Evolutionary conservation across 129 eudicot species (phyloP).

Genomic region (Escallonia herrerae): DNA sequence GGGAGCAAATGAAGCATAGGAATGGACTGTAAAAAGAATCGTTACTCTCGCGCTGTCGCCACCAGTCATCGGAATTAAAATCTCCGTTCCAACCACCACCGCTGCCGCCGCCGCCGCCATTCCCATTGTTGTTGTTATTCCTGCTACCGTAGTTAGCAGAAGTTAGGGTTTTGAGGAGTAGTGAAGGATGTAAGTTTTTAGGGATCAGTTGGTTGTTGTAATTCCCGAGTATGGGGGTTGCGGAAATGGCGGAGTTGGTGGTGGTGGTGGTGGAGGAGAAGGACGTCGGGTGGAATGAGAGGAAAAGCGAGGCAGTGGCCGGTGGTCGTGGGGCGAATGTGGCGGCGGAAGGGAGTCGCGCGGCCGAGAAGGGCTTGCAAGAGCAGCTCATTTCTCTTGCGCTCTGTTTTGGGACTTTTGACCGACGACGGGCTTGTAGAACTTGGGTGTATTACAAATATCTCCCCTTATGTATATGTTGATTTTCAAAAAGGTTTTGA

Average conservation of each 20-base stretch:
- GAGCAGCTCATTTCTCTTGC: slow-evolving; percentile 23
- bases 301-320: slow-evolving; percentile 11
- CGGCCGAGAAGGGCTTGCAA: slow-evolving; percentile 28
- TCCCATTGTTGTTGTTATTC: neutral
- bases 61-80: slow-evolving; percentile 28
- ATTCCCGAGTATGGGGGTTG: neutral
- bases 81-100: slow-evolving; percentile 20
- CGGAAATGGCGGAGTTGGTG: slow-evolving; percentile 4
- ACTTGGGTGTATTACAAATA: too few species aligned
- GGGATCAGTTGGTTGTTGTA: neutral
- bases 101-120: slow-evolving; percentile 14
- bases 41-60: slow-evolving; percentile 13
- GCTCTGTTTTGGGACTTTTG: neutral
- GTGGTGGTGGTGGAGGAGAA: slow-evolving; percentile 7
- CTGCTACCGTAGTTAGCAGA: neutral
- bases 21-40: slow-evolving; percentile 6
- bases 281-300: slow-evolving; percentile 21
- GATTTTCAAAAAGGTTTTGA: too few species aligned
- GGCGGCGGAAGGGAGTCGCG: slow-evolving; percentile 6
- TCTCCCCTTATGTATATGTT: too few species aligned
- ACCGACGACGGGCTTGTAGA: neutral
- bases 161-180: slow-evolving; percentile 4
- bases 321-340: slow-evolving; percentile 9
- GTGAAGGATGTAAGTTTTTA: slow-evolving; percentile 9
- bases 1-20: slow-evolving; percentile 19